A percentile compares a stretch with the other conserved stretches of the same genome.
phyloP scores from a whole-genome alignment of 768 basidiomycete genomes.

The Fomitopsis pulvina region DNA sequence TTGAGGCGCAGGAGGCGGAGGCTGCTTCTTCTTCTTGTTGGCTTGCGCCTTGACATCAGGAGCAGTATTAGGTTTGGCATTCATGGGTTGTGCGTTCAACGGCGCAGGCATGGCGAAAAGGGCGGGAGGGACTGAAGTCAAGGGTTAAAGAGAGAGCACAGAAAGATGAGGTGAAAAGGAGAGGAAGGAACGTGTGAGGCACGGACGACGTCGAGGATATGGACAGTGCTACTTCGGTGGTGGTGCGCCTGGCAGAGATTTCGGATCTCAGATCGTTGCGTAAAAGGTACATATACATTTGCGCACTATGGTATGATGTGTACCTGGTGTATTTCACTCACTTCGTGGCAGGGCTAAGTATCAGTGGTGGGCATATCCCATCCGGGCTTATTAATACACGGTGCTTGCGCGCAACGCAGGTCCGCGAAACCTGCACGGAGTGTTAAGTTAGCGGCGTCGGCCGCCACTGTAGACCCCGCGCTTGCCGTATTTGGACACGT shows the following conservation, averaged over 20 bases:
- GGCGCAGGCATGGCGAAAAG: slow-evolving; percentile 11
- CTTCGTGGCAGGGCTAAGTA: too few relatives aligned
- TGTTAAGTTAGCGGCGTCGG: too few relatives aligned
- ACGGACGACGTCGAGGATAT: slow-evolving; percentile 1
- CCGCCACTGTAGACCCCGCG: too few relatives aligned
- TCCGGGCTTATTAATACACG: too few relatives aligned
- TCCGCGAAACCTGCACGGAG: too few relatives aligned
- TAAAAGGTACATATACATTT: neutral
- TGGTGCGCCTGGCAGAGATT: neutral
- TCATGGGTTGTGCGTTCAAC: slow-evolving; percentile 5
- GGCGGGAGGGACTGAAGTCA: neutral
- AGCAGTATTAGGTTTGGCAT: neutral
- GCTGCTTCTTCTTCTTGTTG: slow-evolving; percentile 20
- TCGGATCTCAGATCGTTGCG: neutral
- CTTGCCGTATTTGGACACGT: too few relatives aligned
- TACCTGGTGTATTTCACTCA: too few relatives aligned
- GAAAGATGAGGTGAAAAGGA: neutral
- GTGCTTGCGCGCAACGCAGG: too few relatives aligned
- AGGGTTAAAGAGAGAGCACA: neutral
- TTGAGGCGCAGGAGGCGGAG: neutral
- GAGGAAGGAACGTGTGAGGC: neutral
- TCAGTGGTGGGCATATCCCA: too few relatives aligned
- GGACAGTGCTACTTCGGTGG: neutral
- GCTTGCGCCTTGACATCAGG: slow-evolving; percentile 6
- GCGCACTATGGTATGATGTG: too few relatives aligned